Evolutionary conservation across 768 basidiomycete genomes (phyloP).

Genomic region (Termitomyces sp.): DNA sequence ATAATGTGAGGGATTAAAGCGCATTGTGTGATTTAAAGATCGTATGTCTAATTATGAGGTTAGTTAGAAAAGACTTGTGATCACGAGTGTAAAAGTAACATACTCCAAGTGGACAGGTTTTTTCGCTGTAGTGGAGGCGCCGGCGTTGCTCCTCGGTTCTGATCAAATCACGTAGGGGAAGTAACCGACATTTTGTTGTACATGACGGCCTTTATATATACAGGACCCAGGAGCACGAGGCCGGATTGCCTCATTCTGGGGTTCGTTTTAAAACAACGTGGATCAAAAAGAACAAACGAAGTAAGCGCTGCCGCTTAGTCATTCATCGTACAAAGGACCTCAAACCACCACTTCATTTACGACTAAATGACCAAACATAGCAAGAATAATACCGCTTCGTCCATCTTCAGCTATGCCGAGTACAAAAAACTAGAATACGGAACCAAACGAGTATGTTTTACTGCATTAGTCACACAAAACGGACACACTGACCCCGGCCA

Average conservation of each 20-base stretch:
- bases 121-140: neutral
- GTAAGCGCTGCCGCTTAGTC: slow-evolving; percentile 1
- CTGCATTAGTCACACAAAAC: neutral
- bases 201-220: slow-evolving; percentile 4
- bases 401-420: slow-evolving; percentile 87
- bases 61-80: neutral
- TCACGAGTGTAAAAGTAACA: no score
- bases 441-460: slow-evolving; percentile 56
- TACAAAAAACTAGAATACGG: slow-evolving; percentile 85
- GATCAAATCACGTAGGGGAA: neutral
- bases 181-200: neutral
- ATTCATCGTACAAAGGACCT: neutral
- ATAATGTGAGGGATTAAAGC: slow-evolving; percentile 7
- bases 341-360: neutral
- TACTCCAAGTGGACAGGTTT: neutral
- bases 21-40: slow-evolving; percentile 1
- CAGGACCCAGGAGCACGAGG: neutral
- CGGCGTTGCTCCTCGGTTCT: neutral
- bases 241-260: slow-evolving; percentile 4
- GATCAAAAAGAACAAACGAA: neutral
- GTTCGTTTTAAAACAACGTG: neutral
- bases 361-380: slow-evolving; percentile 76
- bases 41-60: neutral
- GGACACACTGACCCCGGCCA: slow-evolving; percentile 17
- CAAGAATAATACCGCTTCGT: slow-evolving; percentile 88